Evolutionary conservation across 192 early-diverging fungal genomes (phyloP).

Genomic region (Anaeromyces robustus): DNA sequence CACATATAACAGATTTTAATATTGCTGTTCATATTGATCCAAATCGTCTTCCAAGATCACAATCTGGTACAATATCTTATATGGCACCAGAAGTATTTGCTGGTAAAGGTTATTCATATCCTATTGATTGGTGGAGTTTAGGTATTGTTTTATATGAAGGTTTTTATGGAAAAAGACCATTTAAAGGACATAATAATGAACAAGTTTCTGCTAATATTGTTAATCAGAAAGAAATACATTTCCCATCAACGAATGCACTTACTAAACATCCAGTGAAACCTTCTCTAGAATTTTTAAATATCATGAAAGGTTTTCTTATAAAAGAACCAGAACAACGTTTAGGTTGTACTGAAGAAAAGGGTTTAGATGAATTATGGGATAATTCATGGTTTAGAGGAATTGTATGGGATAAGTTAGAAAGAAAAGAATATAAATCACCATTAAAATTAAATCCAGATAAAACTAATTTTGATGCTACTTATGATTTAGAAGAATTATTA

Average conservation of each 20-base stretch:
- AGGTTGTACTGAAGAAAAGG: conserved; percentile 47
- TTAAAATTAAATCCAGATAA: conserved; percentile 71
- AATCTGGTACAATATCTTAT: conserved; percentile 79
- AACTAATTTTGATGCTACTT: conserved; percentile 89
- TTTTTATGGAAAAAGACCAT: conserved; percentile 69
- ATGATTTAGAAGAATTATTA: conserved; percentile 89
- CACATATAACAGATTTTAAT: conserved; percentile 89
- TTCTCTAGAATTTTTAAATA: background rate
- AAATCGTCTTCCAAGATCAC: conserved; percentile 52
- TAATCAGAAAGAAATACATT: conserved; percentile 4
- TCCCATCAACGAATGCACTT: conserved; percentile 30
- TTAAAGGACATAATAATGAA: conserved; percentile 59
- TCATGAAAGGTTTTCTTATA: conserved; percentile 34
- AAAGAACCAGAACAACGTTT: conserved; percentile 60
- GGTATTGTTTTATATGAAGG: conserved; percentile 83
- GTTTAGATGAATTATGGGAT: conserved; percentile 42
- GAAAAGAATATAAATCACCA: conserved; percentile 54
- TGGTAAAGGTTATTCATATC: conserved; percentile 50
- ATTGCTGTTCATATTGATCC: conserved; percentile 65
- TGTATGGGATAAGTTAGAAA: conserved; percentile 61
- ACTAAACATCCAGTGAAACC: background rate
- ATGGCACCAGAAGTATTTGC: conserved; percentile 74
- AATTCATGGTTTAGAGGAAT: conserved; percentile 69
- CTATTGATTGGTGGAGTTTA: conserved; percentile 91
- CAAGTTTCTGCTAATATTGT: conserved; percentile 52